A percentile compares a stretch with the other conserved stretches of the same genome.
These are phyloP conservation scores for Lotmaria passim DNA, from an alignment of 208 protist species.

Conservation along the genomic window DNA sequence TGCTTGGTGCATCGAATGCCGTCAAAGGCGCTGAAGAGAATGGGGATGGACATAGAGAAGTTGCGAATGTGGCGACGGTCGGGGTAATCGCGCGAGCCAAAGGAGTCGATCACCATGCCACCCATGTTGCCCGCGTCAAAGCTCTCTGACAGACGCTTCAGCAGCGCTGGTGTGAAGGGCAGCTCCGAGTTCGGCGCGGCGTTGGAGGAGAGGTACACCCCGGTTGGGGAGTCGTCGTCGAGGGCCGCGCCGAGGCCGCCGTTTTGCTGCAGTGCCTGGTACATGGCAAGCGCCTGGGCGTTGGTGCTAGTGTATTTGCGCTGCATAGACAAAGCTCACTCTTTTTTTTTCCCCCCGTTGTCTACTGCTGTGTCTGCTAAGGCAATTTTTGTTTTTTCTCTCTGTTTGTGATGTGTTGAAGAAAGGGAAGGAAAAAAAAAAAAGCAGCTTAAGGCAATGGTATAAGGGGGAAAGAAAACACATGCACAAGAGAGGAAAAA, in stretches of 20 bases:
- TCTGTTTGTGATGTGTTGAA: too few relatives aligned
- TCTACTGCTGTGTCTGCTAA: background rate
- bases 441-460: too few relatives aligned
- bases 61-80: slow-evolving; percentile 56
- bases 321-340: slow-evolving; percentile 14
- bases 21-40: slow-evolving; percentile 78
- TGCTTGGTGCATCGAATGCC: slow-evolving; percentile 61
- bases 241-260: slow-evolving; percentile 23
- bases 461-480: too few relatives aligned
- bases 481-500: background rate
- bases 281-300: slow-evolving; percentile 35
- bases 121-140: slow-evolving; percentile 35
- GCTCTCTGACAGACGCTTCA: slow-evolving; percentile 30
- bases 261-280: slow-evolving; percentile 35
- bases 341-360: background rate
- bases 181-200: slow-evolving; percentile 21
- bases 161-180: slow-evolving; percentile 26
- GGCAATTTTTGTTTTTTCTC: too few relatives aligned
- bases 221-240: slow-evolving; percentile 33
- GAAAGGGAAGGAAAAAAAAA: background rate
- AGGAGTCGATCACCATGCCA: slow-evolving; percentile 36
- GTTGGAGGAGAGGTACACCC: slow-evolving; percentile 34
- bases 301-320: slow-evolving; percentile 39
- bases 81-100: slow-evolving; percentile 41
- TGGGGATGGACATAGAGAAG: slow-evolving; percentile 80